A percentile compares a stretch with the other conserved stretches of the same genome.
Conservation (phyloP, 345 rosid species). For the Nephelium lappaceum region DNA sequence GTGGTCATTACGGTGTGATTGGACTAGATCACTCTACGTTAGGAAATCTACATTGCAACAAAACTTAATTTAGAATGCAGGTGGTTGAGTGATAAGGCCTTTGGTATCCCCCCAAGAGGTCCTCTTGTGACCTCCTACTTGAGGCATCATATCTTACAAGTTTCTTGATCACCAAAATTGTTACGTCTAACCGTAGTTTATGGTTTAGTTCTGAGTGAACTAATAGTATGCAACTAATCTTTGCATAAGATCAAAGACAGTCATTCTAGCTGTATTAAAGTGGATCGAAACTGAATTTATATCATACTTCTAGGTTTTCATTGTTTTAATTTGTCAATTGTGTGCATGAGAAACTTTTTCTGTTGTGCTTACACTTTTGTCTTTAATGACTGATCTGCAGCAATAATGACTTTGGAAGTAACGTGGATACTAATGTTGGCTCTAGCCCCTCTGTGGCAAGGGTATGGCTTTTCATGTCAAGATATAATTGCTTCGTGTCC, state of each 20-base stretch:
- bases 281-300: not conserved
- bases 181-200: not conserved
- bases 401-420: conserved; percentile 19
- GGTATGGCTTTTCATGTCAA: conserved; percentile 37
- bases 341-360: conserved; percentile 4
- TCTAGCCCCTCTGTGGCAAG: conserved; percentile 20
- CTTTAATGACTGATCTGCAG: conserved; percentile 32
- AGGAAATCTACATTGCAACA: not conserved
- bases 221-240: too few relatives aligned
- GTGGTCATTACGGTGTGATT: not conserved
- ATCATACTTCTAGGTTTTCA: not conserved
- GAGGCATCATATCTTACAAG: not conserved
- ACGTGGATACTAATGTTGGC: conserved; percentile 17
- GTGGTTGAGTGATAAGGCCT: not conserved
- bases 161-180: not conserved
- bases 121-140: not conserved
- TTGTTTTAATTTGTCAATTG: not conserved
- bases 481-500: not conserved
- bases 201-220: too few relatives aligned
- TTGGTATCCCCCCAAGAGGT: not conserved
- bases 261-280: not conserved
- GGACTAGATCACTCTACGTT: not conserved
- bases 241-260: not conserved
- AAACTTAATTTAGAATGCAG: not conserved
- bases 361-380: not conserved